Evolutionary conservation across 371 early-diverging fungal genomes (phyloP), one percentile per base, ranked within the genome.

Genomic region (Saksenaea oblongispora): DNA sequence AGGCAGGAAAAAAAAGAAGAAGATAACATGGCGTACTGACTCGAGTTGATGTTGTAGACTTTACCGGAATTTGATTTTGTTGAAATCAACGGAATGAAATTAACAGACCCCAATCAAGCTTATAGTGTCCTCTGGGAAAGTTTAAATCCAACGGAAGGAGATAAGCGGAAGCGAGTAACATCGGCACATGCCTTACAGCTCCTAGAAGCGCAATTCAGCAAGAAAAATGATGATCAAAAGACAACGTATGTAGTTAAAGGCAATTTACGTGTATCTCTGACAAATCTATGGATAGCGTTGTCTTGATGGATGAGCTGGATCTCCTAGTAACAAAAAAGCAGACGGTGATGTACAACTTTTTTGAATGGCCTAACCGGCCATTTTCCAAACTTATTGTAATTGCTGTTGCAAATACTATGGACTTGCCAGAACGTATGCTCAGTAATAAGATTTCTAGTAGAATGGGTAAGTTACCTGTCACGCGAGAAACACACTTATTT

Each of bases 321-420:
- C 74, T 97, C 34, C 76, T 99, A 34, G 92, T 97, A 7, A 96
- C 93, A 0, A 91, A 93, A 59, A 94, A 91, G 41, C 98, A 98
- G 68, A 84, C 86, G 0, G 91, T 99, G 63, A 90, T 99, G 84
- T 99, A 99, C 83, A 98, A 98, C 71, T 93, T 99, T 68, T 95
- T 98, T 66, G 97, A 99, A 60, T 96, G 99, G 95, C 97, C 99
- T 1, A 94, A 91, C 61, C 80, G 89, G 51, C 83, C 87, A 1
- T 76, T 90, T 56, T 93, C 96, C 3, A 79, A 89, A 54, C 74
- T 99, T 14, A 88, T 98, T 60, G 91, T 99, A 0, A 84, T 99
- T 18, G 96, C 98, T 0, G 92, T 99, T 53, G 99, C 99, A 27
- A 99, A 99, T 70, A 99, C 99, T 0, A 98, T 99, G 94, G 98